A percentile compares a stretch with the other conserved stretches of the same genome.
Evolutionary conservation across 2,329 filamentous ascomycete genomes (phyloP).

Genomic region (Fusarium penzigii): DNA sequence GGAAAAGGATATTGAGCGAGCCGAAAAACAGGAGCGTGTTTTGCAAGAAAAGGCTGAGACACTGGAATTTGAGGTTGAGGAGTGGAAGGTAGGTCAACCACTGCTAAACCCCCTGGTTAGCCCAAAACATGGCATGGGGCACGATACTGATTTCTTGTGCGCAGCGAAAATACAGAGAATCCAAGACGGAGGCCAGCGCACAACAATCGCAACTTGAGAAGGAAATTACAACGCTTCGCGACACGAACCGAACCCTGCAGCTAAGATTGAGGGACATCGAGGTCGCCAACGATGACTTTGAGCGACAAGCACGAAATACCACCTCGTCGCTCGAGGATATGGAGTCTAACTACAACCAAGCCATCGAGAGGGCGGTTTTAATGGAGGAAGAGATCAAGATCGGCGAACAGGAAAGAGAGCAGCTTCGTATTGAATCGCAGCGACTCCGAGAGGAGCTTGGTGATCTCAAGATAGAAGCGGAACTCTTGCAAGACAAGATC

Average conservation of each 20-base stretch:
- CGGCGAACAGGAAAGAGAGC: slow-evolving; percentile 89
- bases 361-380: slow-evolving; percentile 89
- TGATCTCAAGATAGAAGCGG: slow-evolving; percentile 91
- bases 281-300: slow-evolving; percentile 97
- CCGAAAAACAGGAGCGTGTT: slow-evolving; percentile 87
- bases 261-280: slow-evolving; percentile 90
- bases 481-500: slow-evolving; percentile 92
- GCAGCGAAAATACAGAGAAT: slow-evolving; percentile 93
- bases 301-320: slow-evolving; percentile 92
- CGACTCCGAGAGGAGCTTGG: slow-evolving; percentile 86
- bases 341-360: slow-evolving; percentile 94
- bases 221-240: slow-evolving; percentile 89
- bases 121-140: background rate
- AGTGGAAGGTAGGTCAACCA: slow-evolving; percentile 81
- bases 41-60: slow-evolving; percentile 86
- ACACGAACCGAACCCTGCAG: slow-evolving; percentile 78
- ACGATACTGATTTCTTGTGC: slow-evolving; percentile 8
- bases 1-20: slow-evolving; percentile 93
- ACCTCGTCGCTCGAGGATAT: slow-evolving; percentile 95
- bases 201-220: slow-evolving; percentile 89
- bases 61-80: slow-evolving; percentile 85
- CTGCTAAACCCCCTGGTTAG: background rate
- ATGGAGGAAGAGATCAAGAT: slow-evolving; percentile 92
- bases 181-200: slow-evolving; percentile 81
- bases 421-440: slow-evolving; percentile 86